Conservation (phyloP, 2,329 filamentous ascomycete genomes). For the Domatiomyces globalis region DNA sequence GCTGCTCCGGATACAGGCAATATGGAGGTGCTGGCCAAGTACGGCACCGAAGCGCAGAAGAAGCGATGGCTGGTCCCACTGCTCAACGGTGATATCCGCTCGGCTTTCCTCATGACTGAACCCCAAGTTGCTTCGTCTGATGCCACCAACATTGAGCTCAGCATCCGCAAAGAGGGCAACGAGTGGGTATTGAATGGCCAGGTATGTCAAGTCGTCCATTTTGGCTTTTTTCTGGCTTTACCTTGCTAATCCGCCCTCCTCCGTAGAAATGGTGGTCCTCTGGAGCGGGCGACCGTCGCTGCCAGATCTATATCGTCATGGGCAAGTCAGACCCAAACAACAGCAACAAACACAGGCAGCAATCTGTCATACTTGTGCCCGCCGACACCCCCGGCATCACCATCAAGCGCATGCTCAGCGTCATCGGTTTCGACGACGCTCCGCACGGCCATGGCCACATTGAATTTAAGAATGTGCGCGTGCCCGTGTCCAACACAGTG, state of each 20-base stretch:
- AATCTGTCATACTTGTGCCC: constrained; percentile 86
- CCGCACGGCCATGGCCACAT: constrained; percentile 93
- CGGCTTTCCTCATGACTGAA: constrained; percentile 88
- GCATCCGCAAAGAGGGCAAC: constrained; percentile 67
- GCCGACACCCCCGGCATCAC: constrained; percentile 69
- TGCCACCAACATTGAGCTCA: constrained; percentile 80
- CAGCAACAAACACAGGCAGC: constrained; percentile 67
- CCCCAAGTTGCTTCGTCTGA: constrained; percentile 79
- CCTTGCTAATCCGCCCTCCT: background rate
- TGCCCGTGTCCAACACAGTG: constrained; percentile 75
- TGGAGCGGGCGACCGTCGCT: constrained; percentile 81
- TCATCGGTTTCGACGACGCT: constrained; percentile 96
- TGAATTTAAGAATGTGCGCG: constrained; percentile 72
- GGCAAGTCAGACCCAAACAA: constrained; percentile 71
- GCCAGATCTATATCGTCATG: constrained; percentile 89
- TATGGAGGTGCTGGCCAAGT: constrained; percentile 89
- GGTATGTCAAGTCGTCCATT: constrained; percentile 21
- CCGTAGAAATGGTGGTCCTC: constrained; percentile 95
- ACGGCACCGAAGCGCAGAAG: constrained; percentile 71
- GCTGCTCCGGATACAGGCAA: constrained; percentile 84
- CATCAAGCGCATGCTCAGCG: constrained; percentile 82
- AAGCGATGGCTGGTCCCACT: constrained; percentile 65
- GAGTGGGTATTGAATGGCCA: constrained; percentile 80
- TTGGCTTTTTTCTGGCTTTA: background rate
- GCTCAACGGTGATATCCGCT: constrained; percentile 70